These are phyloP conservation scores for Colletotrichum sp. DNA, from an alignment of 2,329 filamentous ascomycete genomes.

Conservation along the genomic window DNA sequence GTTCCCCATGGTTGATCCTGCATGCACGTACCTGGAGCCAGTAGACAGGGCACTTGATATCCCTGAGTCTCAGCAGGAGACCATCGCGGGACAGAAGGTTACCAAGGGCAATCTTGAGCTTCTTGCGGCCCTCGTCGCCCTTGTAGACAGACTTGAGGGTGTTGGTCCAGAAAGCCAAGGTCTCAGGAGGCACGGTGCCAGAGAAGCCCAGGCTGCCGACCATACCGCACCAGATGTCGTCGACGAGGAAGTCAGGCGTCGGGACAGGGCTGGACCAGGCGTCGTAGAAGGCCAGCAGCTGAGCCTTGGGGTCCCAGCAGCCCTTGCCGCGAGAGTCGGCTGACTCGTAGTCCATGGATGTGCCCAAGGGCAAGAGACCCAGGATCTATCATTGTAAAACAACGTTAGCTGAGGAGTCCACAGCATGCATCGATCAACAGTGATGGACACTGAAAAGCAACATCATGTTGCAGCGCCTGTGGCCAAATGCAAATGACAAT, in stretches of 20 bases:
- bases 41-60: slow-evolving; percentile 55
- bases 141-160: slow-evolving; percentile 51
- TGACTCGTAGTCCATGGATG: slow-evolving; percentile 60
- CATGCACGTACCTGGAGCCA: slow-evolving; percentile 52
- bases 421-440: neutral
- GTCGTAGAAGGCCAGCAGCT: slow-evolving; percentile 46
- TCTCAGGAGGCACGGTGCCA: slow-evolving; percentile 38
- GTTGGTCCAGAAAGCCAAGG: slow-evolving; percentile 48
- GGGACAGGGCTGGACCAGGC: slow-evolving; percentile 41
- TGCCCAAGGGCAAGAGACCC: slow-evolving; percentile 53
- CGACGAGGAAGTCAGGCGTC: slow-evolving; percentile 52
- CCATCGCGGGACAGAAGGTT: slow-evolving; percentile 53
- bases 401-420: neutral
- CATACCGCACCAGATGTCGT: slow-evolving; percentile 50
- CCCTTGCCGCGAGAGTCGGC: slow-evolving; percentile 47
- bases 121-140: slow-evolving; percentile 55
- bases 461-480: neutral
- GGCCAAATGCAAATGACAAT: neutral
- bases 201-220: slow-evolving; percentile 52
- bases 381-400: slow-evolving; percentile 39
- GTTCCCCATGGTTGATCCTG: neutral
- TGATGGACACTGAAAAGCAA: neutral
- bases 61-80: slow-evolving; percentile 46
- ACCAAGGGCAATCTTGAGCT: slow-evolving; percentile 49
- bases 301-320: slow-evolving; percentile 53